A percentile compares a stretch with the other conserved stretches of the same genome.
phyloP scores from a whole-genome alignment of 225 moss, liverwort and hornwort species.

The Physcomitrellopsis africana region DNA sequence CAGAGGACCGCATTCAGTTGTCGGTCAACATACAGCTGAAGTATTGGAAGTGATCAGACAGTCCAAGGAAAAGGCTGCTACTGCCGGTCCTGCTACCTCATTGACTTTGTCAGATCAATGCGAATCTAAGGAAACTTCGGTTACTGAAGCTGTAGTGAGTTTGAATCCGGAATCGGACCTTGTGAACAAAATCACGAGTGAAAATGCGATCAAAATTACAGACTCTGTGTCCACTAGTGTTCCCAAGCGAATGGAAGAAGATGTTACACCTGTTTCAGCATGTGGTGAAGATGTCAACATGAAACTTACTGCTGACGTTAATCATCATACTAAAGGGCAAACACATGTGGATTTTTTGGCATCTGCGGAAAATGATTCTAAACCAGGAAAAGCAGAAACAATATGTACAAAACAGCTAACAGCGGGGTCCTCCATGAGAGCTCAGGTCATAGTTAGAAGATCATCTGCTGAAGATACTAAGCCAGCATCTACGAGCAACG shows the following conservation, averaged over 20 bases:
- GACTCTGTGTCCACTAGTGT: conserved; percentile 2
- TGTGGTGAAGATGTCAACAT: conserved; percentile 23
- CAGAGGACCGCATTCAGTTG: conserved; percentile 57
- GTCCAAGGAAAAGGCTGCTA: conserved; percentile 49
- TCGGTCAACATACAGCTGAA: conserved; percentile 46
- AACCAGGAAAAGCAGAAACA: conserved; percentile 23
- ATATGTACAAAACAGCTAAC: conserved; percentile 24
- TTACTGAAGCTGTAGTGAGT: conserved; percentile 9
- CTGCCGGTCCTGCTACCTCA: conserved; percentile 22
- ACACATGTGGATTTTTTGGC: background rate
- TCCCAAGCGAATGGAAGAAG: conserved; percentile 22
- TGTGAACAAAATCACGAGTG: conserved; percentile 17
- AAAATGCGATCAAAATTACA: conserved; percentile 4
- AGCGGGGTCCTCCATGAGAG: conserved; percentile 25
- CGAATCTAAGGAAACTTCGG: conserved; percentile 24
- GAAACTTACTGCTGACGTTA: conserved; percentile 13
- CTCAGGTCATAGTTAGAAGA: conserved; percentile 29
- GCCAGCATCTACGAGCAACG: conserved; percentile 30
- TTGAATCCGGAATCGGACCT: conserved; percentile 23
- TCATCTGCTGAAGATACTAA: conserved; percentile 30
- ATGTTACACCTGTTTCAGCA: conserved; percentile 21
- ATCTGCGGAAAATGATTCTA: background rate
- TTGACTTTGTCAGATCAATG: conserved; percentile 17
- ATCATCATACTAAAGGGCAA: conserved; percentile 23
- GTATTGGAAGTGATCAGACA: conserved; percentile 66